Percentiles rank a stretch among this genome's conserved stretches.
phyloP scores from a whole-genome alignment of 2,329 filamentous ascomycete species.

The Claviceps fusiformis region DNA sequence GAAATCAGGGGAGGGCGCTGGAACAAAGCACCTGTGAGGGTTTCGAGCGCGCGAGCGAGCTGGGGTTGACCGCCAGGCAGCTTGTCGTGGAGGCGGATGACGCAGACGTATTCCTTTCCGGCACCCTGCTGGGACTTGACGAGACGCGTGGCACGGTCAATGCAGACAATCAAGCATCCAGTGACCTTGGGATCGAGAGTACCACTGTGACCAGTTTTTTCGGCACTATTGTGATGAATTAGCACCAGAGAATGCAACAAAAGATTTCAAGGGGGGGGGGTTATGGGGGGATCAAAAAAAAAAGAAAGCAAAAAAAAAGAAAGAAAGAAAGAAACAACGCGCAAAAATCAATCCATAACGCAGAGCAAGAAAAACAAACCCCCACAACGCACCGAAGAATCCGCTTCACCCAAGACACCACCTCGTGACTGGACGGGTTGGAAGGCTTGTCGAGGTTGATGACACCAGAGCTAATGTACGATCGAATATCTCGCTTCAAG shows the following conservation, averaged over 20 bases:
- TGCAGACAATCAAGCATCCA: slow-evolving; percentile 85
- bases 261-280: too few species aligned
- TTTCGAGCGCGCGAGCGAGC: slow-evolving; percentile 87
- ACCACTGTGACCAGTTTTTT: slow-evolving; percentile 97
- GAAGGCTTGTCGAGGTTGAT: slow-evolving; percentile 84
- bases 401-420: slow-evolving; percentile 98
- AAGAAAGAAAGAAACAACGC: neutral
- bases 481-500: slow-evolving; percentile 87
- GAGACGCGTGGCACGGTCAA: slow-evolving; percentile 91
- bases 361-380: neutral
- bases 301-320: neutral
- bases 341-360: neutral
- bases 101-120: slow-evolving; percentile 97
- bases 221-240: slow-evolving; percentile 25
- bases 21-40: slow-evolving; percentile 90
- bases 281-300: too few species aligned
- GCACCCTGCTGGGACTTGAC: slow-evolving; percentile 98
- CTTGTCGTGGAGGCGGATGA: slow-evolving; percentile 91
- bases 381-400: slow-evolving; percentile 59
- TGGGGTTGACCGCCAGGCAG: slow-evolving; percentile 85
- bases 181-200: slow-evolving; percentile 98
- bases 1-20: slow-evolving; percentile 86
- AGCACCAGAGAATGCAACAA: too few species aligned
- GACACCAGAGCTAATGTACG: slow-evolving; percentile 91
- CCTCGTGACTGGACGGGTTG: slow-evolving; percentile 96